Conservation (phyloP, 148 eudicot genomes). For the Chenopodium suecicum region DNA sequence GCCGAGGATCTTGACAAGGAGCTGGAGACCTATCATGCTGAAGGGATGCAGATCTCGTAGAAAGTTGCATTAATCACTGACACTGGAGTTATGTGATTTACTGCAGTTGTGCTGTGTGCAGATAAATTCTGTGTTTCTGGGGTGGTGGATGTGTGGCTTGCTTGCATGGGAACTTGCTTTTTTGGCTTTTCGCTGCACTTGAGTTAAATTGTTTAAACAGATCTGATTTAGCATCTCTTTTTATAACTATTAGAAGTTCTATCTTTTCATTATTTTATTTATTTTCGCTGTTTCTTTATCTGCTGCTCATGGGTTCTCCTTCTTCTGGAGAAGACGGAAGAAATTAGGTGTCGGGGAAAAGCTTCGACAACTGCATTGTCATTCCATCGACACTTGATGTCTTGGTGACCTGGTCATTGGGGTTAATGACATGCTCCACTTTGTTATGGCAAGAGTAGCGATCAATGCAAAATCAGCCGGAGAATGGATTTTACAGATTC, state of each 20-base stretch:
- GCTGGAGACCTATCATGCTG: constrained; percentile 76
- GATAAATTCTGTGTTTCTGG: constrained; percentile 4
- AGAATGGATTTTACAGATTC: neutral
- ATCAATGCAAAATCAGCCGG: neutral
- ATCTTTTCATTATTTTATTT: neutral
- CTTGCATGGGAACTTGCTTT: neutral
- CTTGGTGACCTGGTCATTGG: no score
- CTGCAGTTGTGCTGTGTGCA: neutral
- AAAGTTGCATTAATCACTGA: neutral
- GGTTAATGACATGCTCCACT: neutral
- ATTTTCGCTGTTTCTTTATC: neutral
- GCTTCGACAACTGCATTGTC: neutral
- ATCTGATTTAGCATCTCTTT: neutral
- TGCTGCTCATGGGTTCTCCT: neutral
- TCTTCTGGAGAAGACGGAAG: neutral
- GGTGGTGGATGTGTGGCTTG: constrained; percentile 8
- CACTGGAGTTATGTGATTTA: neutral
- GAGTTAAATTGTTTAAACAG: constrained; percentile 6
- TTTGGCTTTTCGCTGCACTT: neutral
- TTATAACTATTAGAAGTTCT: neutral
- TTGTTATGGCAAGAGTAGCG: neutral
- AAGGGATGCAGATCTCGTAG: constrained; percentile 64
- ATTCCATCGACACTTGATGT: neutral
- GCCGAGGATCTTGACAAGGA: constrained; percentile 93
- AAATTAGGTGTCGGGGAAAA: neutral